Base-by-base conservation (phyloP, 2,329 filamentous ascomycete genomes). In the Epichloe gansuensis region DNA sequence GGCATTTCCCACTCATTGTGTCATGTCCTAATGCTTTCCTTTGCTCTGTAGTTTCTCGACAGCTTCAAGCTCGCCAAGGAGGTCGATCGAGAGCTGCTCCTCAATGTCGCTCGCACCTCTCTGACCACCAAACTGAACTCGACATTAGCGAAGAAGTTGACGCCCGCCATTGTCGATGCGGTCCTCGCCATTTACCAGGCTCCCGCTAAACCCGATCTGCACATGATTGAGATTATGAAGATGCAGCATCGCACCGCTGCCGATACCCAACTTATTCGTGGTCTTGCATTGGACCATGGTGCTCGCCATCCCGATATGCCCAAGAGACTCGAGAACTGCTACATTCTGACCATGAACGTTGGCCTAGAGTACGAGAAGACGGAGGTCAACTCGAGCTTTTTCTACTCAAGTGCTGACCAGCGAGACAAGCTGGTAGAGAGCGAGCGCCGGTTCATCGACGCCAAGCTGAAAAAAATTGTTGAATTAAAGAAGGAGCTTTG, bases 151-250 rank as follows among this genome's bases (percentile, higher is more conserved):
- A 83, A 90, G 66, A 87, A 90, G 67, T 82, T 98, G 56, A 97
- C 90, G 0, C 89, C 93, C 53, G 87, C 89, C 62, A 95, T 98
- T 63, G 93, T 97, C 64, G 93, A 98, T 67, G 87, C 93, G 54
- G 93, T 98, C 47, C 82, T 98, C 53, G 81, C 93, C 58, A 98
- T 98, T 68, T 90, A 96, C 75, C 80, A 89, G 68, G 75, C 87
- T 17, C 88, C 88, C 27, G 82, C 81, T 56, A 97, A 97, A 74
- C 94, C 94, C 52, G 93, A 98, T 71, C 72, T 98, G 64, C 91
- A 97, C 75, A 98, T 98, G 93, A 80, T 98, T 59, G 93, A 98
- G 72, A 97, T 98, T 63, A 98, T 98, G 93, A 97, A 95, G 69
- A 97, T 98, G 91, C 93, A 98, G 74, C 93, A 98, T 74, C 87